A percentile compares a stretch with the other conserved stretches of the same genome.
These are phyloP conservation scores for Ceratobasidium theobromae DNA, from an alignment of 1,284 basidiomycete genomes.

Conservation along the genomic window DNA sequence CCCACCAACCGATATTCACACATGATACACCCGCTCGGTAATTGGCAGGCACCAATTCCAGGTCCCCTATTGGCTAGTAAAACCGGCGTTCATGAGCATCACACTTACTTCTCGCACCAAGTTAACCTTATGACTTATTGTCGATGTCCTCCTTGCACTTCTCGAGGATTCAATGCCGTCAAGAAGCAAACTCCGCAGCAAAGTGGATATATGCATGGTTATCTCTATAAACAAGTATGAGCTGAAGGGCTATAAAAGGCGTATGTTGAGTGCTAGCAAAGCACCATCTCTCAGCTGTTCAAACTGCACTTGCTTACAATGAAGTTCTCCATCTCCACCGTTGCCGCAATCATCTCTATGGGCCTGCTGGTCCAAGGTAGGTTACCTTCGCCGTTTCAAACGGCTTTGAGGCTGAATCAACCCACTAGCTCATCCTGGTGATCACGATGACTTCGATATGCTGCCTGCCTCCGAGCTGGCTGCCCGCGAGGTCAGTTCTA, in stretches of 20 bases:
- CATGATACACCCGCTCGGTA: background rate
- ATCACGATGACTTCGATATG: conserved; percentile 8
- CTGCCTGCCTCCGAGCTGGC: conserved; percentile 24
- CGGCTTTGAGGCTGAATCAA: background rate
- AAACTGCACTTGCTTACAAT: background rate
- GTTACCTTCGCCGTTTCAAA: background rate
- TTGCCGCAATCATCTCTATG: background rate
- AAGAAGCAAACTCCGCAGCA: conserved; percentile 18
- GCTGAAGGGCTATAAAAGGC: background rate
- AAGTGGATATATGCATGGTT: background rate
- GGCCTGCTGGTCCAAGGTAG: background rate
- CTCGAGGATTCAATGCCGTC: background rate
- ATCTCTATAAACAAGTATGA: background rate
- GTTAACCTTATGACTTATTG: background rate
- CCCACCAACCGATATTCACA: background rate
- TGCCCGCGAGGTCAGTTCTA: background rate
- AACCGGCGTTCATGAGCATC: background rate
- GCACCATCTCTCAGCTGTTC: background rate
- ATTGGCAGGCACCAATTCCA: background rate
- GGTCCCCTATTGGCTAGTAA: background rate
- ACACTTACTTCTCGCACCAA: background rate
- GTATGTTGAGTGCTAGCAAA: background rate
- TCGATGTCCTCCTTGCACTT: background rate
- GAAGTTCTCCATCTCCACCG: conserved; percentile 5
- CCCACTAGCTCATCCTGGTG: background rate